Base-by-base conservation (phyloP, 31 red algal genomes). In the Bonnemaisonia californica region DNA sequence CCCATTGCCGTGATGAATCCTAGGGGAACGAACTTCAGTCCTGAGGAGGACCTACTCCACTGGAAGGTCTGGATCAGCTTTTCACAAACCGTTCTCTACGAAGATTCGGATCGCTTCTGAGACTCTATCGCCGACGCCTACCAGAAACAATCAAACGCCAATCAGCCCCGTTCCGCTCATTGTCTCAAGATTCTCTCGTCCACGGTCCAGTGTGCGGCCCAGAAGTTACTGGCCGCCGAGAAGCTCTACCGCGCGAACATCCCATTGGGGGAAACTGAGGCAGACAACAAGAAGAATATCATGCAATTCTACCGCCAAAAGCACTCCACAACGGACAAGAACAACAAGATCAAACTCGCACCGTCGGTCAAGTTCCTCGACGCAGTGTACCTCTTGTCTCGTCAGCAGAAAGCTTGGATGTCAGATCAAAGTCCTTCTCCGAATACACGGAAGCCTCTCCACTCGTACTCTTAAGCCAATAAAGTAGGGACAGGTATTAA, bases 191-290 rank as follows among this genome's bases (percentile, higher is more conserved):
- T 27, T 26, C 58, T 58, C 2, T 80, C 61, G 76, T 30, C 3
- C 1, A 69, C 62, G 51, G 19, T 80, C 60, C 76, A 80, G 61
- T n/a, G 76, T 21, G 3, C 70, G 1, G 61, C 62, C 3, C 76
- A 80, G 59, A 80, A 80, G 58, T 80, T 37, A 58, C 29, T 80
- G 24, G 60, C 76, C 32, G 76, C 76, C 4, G 76, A 80, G 19
- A 80, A 80, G 60, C 76, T 80, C 3, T 80, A 70, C 61, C 3
- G 58, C 9, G 60, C 26, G 26, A 80, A 70, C 62, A 80, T 80
- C 35, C 76, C 76, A 2, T 80, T 59, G n/a, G 2, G 59, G 76
- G 60, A 69, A 71, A 70, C 60, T 35, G 76, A 80, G 61, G 76
- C 2, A 4, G 76, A 80, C 41, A 80, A 58, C 26, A 2, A 71